phyloP scores from a whole-genome alignment of 2,329 filamentous ascomycete species.

The Fusarium brevicatenulatum region DNA sequence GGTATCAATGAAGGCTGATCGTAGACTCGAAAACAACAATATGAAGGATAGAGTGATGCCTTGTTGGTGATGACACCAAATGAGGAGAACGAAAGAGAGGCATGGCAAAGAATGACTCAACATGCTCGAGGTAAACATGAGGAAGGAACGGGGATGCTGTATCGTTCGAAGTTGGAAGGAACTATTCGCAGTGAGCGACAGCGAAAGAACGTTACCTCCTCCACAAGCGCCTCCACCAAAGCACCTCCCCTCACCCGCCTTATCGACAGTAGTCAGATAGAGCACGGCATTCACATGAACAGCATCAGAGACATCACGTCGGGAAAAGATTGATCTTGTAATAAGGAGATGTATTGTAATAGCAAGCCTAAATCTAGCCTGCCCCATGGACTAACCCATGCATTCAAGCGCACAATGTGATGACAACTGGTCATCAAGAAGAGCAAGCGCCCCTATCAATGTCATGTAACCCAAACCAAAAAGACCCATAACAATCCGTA shows the following conservation, averaged over 20 bases:
- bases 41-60: slow-evolving; percentile 16
- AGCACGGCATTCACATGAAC: background rate
- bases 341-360: slow-evolving; percentile 38
- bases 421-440: slow-evolving; percentile 29
- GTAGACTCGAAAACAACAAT: background rate
- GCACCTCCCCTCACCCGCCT: background rate
- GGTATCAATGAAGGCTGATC: background rate
- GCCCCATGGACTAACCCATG: slow-evolving; percentile 25
- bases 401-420: slow-evolving; percentile 24
- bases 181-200: background rate
- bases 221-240: background rate
- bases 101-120: background rate
- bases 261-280: background rate
- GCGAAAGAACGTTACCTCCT: background rate
- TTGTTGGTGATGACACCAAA: slow-evolving; percentile 4
- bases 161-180: slow-evolving; percentile 5
- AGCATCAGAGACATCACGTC: background rate
- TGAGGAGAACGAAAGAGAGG: background rate
- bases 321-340: background rate
- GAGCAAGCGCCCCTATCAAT: slow-evolving; percentile 33
- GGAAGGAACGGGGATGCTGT: background rate
- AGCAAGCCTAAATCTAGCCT: slow-evolving; percentile 16
- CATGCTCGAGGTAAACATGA: background rate
- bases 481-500: slow-evolving; percentile 39
- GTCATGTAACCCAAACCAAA: slow-evolving; percentile 46